phyloP scores from a whole-genome alignment of 176 grass and related monocot species.

The Hordeum vulgare region MorexV3_pseudomolecules_assembly NC_058522.1:296546233-296546732 shows the following conservation, averaged over 20 bases:
- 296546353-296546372: background rate
- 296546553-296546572: background rate
- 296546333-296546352: background rate
- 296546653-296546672: background rate
- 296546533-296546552: background rate
- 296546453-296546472: background rate
- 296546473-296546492: background rate
- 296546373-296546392: background rate
- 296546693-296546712: constrained; percentile 47
- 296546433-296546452: background rate
- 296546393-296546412: background rate
- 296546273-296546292: background rate
- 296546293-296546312: background rate
- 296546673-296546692: constrained; percentile 46
- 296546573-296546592: background rate
- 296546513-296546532: background rate
- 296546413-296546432: background rate
- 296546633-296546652: background rate
- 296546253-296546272: background rate
- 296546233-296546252: background rate
- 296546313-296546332: background rate
- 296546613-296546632: no score
- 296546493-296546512: background rate
- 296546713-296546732: constrained; percentile 22
- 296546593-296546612: no score